Evolutionary conservation across 306 rosid genomes (phyloP).

Genomic region (Begonia fuchsioides): DNA sequence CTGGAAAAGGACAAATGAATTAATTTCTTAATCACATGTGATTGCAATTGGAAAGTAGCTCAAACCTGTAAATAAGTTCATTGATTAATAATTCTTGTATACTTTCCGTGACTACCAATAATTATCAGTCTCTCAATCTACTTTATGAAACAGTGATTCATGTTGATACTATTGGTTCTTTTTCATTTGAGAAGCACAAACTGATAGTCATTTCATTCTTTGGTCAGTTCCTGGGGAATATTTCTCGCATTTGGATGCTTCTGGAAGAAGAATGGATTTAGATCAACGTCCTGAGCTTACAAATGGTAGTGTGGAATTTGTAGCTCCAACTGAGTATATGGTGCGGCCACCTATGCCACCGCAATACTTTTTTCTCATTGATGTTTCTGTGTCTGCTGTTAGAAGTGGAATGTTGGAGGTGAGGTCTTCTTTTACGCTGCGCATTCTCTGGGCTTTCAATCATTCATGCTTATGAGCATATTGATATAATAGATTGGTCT

Average conservation of each 20-base stretch:
- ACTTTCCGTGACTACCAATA: too few species aligned
- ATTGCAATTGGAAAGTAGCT: too few species aligned
- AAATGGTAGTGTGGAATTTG: conserved; percentile 90
- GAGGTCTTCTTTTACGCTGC: conserved; percentile 7
- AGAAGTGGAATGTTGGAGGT: conserved; percentile 99
- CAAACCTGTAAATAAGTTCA: too few species aligned
- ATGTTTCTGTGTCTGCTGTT: conserved; percentile 82
- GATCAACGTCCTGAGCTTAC: conserved; percentile 87
- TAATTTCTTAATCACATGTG: too few species aligned
- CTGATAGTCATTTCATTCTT: conserved; percentile 9
- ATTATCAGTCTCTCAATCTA: background rate
- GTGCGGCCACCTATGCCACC: conserved; percentile 99
- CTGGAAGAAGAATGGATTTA: conserved; percentile 80
- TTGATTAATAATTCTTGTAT: too few species aligned
- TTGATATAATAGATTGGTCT: too few species aligned
- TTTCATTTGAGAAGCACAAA: background rate
- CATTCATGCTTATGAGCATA: background rate
- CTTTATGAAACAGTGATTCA: background rate
- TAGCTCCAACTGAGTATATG: conserved; percentile 98
- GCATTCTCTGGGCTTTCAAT: background rate
- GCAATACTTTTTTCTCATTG: conserved; percentile 87
- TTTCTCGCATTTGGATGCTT: conserved; percentile 81
- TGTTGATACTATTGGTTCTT: background rate
- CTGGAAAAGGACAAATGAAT: too few species aligned
- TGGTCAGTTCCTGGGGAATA: conserved; percentile 84